Evolutionary conservation across 768 basidiomycete species (phyloP).

Genomic region (Rickenella mellea): DNA sequence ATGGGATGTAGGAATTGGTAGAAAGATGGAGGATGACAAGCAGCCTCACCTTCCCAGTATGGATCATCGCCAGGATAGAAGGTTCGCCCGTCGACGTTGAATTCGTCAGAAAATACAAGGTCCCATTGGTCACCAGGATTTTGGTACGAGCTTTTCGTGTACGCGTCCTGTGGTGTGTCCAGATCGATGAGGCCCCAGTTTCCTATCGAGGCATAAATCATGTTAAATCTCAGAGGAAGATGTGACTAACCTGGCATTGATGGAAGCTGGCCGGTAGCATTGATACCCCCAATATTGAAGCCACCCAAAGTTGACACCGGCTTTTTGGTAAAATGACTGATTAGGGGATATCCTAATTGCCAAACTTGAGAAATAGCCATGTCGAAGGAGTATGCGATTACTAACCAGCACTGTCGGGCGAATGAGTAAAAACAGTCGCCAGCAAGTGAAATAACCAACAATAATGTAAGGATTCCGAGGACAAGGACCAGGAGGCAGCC

Average conservation of each 20-base stretch:
- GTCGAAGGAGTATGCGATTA: constrained; percentile 13
- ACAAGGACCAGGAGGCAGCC: constrained; percentile 57
- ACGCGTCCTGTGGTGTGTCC: constrained; percentile 39
- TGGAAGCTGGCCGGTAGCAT: constrained; percentile 57
- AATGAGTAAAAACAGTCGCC: constrained; percentile 1
- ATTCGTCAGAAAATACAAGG: constrained; percentile 69
- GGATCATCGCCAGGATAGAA: constrained; percentile 67
- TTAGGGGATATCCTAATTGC: constrained; percentile 44
- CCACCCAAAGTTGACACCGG: constrained; percentile 35
- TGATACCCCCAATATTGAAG: constrained; percentile 71
- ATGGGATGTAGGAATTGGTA: too few species aligned
- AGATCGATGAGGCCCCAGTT: constrained; percentile 43
- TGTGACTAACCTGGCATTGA: constrained; percentile 35
- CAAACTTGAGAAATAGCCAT: constrained; percentile 2
- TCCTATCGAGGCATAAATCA: constrained; percentile 27
- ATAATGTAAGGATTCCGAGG: constrained; percentile 36
- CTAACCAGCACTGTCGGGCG: constrained; percentile 23
- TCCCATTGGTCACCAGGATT: constrained; percentile 24
- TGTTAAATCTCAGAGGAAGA: too few species aligned
- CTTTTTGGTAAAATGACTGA: constrained; percentile 33
- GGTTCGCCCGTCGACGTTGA: constrained; percentile 59
- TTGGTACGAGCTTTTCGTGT: constrained; percentile 28
- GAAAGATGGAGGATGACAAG: not conserved
- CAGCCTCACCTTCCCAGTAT: constrained; percentile 35
- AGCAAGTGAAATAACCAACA: constrained; percentile 31